A percentile compares a stretch with the other conserved stretches of the same genome.
Conservation (phyloP, 1,284 basidiomycete genomes). For the Porogramme epimiltina region DNA sequence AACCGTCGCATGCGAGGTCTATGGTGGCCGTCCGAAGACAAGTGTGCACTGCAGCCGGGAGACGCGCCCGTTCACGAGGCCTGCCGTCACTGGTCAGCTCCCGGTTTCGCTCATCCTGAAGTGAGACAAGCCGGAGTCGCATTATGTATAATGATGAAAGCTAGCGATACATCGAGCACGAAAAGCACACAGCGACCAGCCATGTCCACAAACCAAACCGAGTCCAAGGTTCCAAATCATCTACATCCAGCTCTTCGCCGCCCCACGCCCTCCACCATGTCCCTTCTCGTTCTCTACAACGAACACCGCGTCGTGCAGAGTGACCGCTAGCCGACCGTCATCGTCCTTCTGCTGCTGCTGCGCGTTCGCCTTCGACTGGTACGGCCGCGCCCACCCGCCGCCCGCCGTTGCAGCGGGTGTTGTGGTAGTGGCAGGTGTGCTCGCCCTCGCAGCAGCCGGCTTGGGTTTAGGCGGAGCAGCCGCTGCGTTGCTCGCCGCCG, state of each 20-base stretch:
- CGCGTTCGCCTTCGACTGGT: conserved; percentile 50
- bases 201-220: too few species aligned
- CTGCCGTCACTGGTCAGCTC: too few species aligned
- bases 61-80: too few species aligned
- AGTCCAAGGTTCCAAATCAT: too few species aligned
- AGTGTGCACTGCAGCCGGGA: too few species aligned
- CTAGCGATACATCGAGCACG: conserved; percentile 19
- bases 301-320: conserved; percentile 78
- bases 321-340: conserved; percentile 55
- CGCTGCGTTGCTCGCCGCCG: conserved; percentile 48
- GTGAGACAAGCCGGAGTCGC: too few species aligned
- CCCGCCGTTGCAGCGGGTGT: conserved; percentile 39
- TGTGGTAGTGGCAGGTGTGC: conserved; percentile 32
- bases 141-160: too few species aligned
- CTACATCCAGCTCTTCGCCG: conserved; percentile 69
- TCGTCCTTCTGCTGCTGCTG: conserved; percentile 51
- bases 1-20: too few species aligned
- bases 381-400: conserved; percentile 65
- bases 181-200: neutral
- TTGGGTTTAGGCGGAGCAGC: conserved; percentile 52
- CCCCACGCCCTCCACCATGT: conserved; percentile 75
- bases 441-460: conserved; percentile 29
- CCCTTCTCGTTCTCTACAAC: conserved; percentile 76
- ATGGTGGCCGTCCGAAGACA: too few species aligned
- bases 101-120: too few species aligned